Base-by-base conservation (phyloP, 1,139 yeast species). In the Eremothecium gossypii region DNA sequence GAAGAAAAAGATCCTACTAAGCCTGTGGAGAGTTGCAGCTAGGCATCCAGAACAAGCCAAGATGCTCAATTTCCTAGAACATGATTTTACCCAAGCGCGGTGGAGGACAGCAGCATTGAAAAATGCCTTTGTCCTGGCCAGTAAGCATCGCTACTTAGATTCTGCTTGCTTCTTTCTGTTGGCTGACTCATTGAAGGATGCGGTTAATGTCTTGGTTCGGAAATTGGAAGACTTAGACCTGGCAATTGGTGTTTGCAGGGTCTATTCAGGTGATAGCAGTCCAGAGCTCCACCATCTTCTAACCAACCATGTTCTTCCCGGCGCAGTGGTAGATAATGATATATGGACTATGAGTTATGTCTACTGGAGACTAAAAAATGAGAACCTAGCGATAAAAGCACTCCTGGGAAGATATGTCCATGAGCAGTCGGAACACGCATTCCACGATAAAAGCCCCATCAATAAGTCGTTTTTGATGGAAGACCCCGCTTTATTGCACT, bases 71-170 rank as follows among this genome's bases (percentile, higher is more conserved):
- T 82, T 91, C 52, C 66, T 91, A 53, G 69, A 70, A 14, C 82
- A 89, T 57, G 93, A 93, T 58, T 91, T 89, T 56, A 66, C 65
- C 1, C 74, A 77, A 43, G 70, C 73, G 8, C 68, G 96, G 40
- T 89, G 96, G 96, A 73, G 69, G 51, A 73, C 85, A 0, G 96
- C 96, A 0, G 96, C 98, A 0, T 65, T 77, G 55, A 91, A 91
- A 56, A 91, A 91, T 64, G 98, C 98, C 0, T 91, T 77, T 67
- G 97, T 87, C 0, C 66, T 91, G 35, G 63, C 91, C 48, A 87
- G 97, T 44, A 85, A 86, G 55, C 98, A 87, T 59, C 68, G 97
- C 35, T 85, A 74, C 55, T 64, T 75, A 56, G 94, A 89, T 61
- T 94, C 97, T 0, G 96, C 97, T 0, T 79, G 83, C 29, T 89